Percentiles rank a stretch among this genome's conserved stretches.
Conservation (phyloP, 768 basidiomycete species). For the Boletus rubescentipes region DNA sequence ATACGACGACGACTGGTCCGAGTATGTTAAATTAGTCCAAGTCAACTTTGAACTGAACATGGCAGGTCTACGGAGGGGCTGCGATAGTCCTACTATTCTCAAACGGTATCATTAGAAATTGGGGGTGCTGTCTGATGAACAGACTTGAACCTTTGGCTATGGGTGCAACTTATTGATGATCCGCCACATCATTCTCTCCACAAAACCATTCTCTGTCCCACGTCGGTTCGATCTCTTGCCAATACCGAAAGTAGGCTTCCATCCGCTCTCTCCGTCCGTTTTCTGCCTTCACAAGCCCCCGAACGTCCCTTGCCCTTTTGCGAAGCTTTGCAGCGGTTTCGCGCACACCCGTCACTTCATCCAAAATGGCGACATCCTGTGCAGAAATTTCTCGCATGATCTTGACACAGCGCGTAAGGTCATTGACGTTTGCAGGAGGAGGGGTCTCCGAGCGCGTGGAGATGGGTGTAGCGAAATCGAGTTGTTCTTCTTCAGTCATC, state of each 20-base stretch:
- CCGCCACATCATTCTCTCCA: constrained; percentile 7
- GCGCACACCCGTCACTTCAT: constrained; percentile 4
- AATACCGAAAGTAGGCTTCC: constrained; percentile 28
- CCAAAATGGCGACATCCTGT: constrained; percentile 17
- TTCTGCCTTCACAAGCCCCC: constrained; percentile 24
- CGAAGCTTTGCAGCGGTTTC: constrained; percentile 19
- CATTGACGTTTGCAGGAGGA: constrained; percentile 8
- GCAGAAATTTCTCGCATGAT: constrained; percentile 28
- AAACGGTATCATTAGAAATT: not conserved
- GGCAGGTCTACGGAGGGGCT: not conserved
- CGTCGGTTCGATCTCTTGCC: constrained; percentile 22
- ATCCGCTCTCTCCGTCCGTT: constrained; percentile 26
- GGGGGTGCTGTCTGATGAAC: too few species aligned
- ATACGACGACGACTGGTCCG: not conserved
- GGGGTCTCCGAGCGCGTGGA: constrained; percentile 27
- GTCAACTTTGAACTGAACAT: not conserved
- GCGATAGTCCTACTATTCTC: not conserved
- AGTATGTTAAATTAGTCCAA: not conserved
- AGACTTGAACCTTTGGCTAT: too few species aligned
- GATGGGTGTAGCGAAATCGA: constrained; percentile 19
- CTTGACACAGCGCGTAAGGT: constrained; percentile 23
- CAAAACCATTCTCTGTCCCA: constrained; percentile 31
- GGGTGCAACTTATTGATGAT: not conserved
- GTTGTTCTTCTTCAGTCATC: constrained; percentile 19
- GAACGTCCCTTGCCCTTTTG: constrained; percentile 21